Percentiles rank a stretch among this genome's conserved stretches.
Evolutionary conservation across 2,329 filamentous ascomycete genomes (phyloP).

Genomic region (Lasiodiplodia sp.): DNA sequence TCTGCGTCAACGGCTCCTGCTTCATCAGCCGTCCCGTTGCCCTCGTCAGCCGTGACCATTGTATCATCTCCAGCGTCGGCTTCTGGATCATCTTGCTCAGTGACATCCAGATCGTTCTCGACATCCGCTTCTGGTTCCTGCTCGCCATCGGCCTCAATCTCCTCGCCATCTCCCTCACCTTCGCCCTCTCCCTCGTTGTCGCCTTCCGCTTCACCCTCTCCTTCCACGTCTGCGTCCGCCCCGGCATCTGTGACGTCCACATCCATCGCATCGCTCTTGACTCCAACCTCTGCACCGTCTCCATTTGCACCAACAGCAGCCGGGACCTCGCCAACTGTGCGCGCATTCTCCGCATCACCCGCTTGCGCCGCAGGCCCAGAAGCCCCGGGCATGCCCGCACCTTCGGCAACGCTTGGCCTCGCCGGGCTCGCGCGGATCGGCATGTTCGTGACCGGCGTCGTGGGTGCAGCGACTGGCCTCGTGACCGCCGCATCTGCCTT

Average conservation of each 20-base stretch:
- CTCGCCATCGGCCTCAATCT: conserved; percentile 3
- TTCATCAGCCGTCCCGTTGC: not conserved
- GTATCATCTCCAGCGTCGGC: conserved; percentile 44
- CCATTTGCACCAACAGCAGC: not conserved
- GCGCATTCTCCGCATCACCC: not conserved
- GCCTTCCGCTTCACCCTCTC: conserved; percentile 54
- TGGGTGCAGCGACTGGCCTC: conserved; percentile 32
- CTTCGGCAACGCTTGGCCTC: not conserved
- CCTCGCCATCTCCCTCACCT: conserved; percentile 54
- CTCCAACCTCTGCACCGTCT: not conserved
- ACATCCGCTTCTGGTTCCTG: conserved; percentile 59
- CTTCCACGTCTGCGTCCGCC: conserved; percentile 50
- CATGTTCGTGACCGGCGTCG: conserved; percentile 7
- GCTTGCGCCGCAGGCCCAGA: conserved; percentile 33
- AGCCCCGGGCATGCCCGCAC: conserved; percentile 31
- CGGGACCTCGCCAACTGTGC: not conserved
- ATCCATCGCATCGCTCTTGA: conserved; percentile 8
- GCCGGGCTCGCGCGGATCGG: conserved; percentile 21
- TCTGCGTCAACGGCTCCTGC: not conserved
- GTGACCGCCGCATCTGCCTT: conserved; percentile 64
- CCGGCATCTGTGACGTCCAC: not conserved
- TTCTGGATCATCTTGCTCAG: conserved; percentile 58
- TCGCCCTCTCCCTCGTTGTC: conserved; percentile 44
- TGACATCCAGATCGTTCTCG: conserved; percentile 40
- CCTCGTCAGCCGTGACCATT: conserved; percentile 19